Percentiles rank a stretch among this genome's conserved stretches.
phyloP scores from a whole-genome alignment of 2,329 filamentous ascomycete genomes.

The Domatiomyces globalis region DNA sequence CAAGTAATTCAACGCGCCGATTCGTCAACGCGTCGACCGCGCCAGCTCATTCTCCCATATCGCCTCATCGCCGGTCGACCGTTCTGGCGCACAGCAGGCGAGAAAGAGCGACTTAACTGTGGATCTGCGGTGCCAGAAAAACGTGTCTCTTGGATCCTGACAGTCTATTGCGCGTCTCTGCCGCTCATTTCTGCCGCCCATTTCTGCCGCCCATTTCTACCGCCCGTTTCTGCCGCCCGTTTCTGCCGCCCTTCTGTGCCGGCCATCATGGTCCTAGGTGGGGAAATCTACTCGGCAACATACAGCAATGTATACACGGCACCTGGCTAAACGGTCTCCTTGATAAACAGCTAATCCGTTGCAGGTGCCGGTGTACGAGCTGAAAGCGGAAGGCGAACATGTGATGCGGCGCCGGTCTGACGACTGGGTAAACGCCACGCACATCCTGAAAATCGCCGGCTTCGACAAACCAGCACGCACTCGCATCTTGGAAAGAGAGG shows the following conservation, averaged over 20 bases:
- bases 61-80: neutral
- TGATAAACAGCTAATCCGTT: constrained; percentile 8
- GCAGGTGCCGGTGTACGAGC: constrained; percentile 90
- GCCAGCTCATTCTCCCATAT: neutral
- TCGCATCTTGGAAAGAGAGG: constrained; percentile 86
- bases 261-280: constrained; percentile 20
- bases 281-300: constrained; percentile 48
- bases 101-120: neutral
- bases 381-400: constrained; percentile 75
- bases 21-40: neutral
- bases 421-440: constrained; percentile 99
- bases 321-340: constrained; percentile 3
- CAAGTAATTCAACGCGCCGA: neutral
- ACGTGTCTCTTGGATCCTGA: neutral
- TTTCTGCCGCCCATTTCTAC: too few relatives aligned
- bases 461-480: constrained; percentile 96
- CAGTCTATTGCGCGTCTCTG: too few relatives aligned
- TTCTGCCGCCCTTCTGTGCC: too few relatives aligned
- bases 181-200: too few relatives aligned
- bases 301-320: constrained; percentile 45
- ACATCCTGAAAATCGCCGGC: constrained; percentile 91
- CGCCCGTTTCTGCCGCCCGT: too few relatives aligned
- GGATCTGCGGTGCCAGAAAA: neutral
- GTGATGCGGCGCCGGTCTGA: constrained; percentile 89
- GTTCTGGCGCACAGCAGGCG: neutral